Conservation (phyloP, 768 basidiomycete genomes). For the Phylloporus rhodoxanthus region DNA sequence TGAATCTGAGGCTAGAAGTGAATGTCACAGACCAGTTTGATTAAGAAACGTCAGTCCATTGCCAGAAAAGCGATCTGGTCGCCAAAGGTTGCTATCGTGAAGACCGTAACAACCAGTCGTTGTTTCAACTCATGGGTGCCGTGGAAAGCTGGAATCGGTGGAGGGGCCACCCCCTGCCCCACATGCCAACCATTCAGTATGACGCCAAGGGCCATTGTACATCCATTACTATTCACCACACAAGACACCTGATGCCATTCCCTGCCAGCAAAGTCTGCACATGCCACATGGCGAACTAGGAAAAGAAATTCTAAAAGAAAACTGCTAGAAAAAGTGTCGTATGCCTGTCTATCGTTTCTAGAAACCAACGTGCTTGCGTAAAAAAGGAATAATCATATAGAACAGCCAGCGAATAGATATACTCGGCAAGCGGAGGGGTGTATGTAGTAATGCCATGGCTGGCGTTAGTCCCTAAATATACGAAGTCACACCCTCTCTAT, state of each 20-base stretch:
- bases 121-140: not conserved
- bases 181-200: conserved; percentile 1
- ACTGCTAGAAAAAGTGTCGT: conserved; percentile 8
- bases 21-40: not conserved
- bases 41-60: not conserved
- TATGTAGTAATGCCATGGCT: conserved; percentile 25
- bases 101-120: not conserved
- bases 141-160: not conserved
- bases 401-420: conserved; percentile 32
- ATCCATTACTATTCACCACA: conserved; percentile 21
- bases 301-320: conserved; percentile 13
- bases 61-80: not conserved
- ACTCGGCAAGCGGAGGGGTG: conserved; percentile 16
- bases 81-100: not conserved
- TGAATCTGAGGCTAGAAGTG: too few relatives aligned
- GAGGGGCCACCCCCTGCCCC: not conserved
- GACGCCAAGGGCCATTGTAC: conserved; percentile 1
- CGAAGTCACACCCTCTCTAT: conserved; percentile 28
- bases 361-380: conserved; percentile 23
- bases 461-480: conserved; percentile 24
- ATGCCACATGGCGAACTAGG: conserved; percentile 8
- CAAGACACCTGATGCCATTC: conserved; percentile 8
- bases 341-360: conserved; percentile 22
- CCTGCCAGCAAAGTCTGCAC: conserved; percentile 13
- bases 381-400: conserved; percentile 37